These are phyloP conservation scores for Citrus trifoliata DNA, from an alignment of 345 rosid genomes.

Conservation along the genomic window DNA sequence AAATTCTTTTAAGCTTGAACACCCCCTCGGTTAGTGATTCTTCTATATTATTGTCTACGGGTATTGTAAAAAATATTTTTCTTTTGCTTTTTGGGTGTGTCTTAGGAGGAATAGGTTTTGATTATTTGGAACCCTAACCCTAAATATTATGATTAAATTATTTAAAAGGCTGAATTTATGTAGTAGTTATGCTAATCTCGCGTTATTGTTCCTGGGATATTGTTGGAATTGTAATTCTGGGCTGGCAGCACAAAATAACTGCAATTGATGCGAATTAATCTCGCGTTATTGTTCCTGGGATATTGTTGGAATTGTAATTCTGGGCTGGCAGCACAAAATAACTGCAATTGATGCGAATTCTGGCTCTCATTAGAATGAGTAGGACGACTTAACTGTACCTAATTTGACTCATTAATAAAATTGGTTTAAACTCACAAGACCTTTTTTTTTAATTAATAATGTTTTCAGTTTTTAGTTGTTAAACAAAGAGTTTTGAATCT, in stretches of 20 bases:
- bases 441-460: neutral
- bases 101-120: neutral
- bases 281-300: neutral
- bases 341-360: neutral
- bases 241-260: neutral
- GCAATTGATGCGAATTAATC: neutral
- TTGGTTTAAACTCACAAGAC: neutral
- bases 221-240: neutral
- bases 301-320: neutral
- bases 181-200: neutral
- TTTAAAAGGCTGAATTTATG: neutral
- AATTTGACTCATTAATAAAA: neutral
- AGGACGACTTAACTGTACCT: neutral
- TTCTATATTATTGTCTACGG: neutral
- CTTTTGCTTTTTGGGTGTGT: neutral
- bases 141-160: neutral
- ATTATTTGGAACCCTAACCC: constrained; percentile 11
- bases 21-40: constrained; percentile 70
- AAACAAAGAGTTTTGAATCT: neutral
- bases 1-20: constrained; percentile 85
- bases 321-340: neutral
- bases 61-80: neutral
- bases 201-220: neutral
- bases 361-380: neutral
- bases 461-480: neutral